phyloP scores from a whole-genome alignment of 345 rosid genomes.

The Bruguiera gymnorhiza region DNA sequence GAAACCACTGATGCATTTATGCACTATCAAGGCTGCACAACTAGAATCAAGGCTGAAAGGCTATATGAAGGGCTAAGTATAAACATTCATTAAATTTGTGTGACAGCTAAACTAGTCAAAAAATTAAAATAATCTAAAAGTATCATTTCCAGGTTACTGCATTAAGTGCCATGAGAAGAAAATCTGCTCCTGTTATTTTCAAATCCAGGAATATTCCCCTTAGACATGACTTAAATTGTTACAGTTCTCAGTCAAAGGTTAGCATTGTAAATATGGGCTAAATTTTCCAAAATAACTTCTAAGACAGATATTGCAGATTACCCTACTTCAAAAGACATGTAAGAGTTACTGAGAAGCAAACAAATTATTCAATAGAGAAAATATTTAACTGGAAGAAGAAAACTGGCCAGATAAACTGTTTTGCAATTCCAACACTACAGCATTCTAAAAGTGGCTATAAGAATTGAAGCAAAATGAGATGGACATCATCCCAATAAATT shows the following conservation, averaged over 20 bases:
- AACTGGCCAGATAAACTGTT: not conserved
- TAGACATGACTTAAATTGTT: too few species aligned
- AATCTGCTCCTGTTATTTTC: too few species aligned
- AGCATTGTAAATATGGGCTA: not conserved
- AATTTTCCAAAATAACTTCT: not conserved
- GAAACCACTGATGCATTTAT: not conserved
- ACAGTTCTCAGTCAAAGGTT: too few species aligned
- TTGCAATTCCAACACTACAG: not conserved
- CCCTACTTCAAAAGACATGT: not conserved
- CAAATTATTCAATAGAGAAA: not conserved
- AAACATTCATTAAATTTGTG: not conserved
- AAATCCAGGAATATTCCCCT: too few species aligned
- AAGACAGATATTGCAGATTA: not conserved
- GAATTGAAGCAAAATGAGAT: conserved; percentile 13
- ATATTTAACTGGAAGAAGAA: conserved; percentile 6
- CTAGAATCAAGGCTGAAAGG: conserved; percentile 5
- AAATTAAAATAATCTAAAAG: not conserved
- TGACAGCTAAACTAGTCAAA: not conserved
- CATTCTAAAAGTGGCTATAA: conserved; percentile 4
- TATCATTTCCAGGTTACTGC: too few species aligned
- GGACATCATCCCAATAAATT: conserved; percentile 5
- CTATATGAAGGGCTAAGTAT: not conserved
- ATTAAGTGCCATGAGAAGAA: too few species aligned
- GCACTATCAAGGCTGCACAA: not conserved
- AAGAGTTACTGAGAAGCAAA: conserved; percentile 1